Conservation (phyloP, 306 rosid genomes). For the Neltuma alba region DNA sequence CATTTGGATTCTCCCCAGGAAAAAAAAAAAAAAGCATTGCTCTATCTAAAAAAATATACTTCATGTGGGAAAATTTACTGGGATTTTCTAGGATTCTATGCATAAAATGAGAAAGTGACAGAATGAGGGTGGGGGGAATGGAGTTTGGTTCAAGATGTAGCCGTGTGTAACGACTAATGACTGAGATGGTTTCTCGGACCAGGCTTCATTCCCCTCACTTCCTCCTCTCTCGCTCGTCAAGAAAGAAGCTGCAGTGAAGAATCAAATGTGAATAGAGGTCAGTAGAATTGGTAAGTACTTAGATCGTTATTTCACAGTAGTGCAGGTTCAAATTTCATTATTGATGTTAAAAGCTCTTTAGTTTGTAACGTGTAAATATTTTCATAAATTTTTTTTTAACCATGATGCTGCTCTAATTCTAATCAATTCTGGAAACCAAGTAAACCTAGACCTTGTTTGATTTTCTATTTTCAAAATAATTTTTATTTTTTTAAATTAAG, state of each 20-base stretch:
- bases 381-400: too few species aligned
- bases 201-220: conserved; percentile 62
- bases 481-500: too few species aligned
- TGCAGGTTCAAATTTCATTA: background rate
- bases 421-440: too few species aligned
- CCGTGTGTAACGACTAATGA: background rate
- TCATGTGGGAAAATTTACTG: background rate
- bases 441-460: too few species aligned
- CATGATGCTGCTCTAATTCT: too few species aligned
- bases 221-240: conserved; percentile 29
- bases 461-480: too few species aligned
- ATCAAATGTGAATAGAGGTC: too few species aligned
- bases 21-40: background rate
- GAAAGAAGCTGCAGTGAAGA: too few species aligned
- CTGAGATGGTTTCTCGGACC: conserved; percentile 42
- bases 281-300: too few species aligned
- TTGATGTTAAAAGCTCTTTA: too few species aligned
- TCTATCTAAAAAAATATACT: background rate
- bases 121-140: conserved; percentile 58
- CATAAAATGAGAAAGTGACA: conserved; percentile 22
- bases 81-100: background rate
- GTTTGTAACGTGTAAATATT: background rate
- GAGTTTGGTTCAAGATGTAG: conserved; percentile 40
- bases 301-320: too few species aligned
- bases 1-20: too few species aligned